These are phyloP conservation scores for Pseudogymnoascus sp. DNA, from an alignment of 2,329 filamentous ascomycete species.

Conservation along the genomic window DNA sequence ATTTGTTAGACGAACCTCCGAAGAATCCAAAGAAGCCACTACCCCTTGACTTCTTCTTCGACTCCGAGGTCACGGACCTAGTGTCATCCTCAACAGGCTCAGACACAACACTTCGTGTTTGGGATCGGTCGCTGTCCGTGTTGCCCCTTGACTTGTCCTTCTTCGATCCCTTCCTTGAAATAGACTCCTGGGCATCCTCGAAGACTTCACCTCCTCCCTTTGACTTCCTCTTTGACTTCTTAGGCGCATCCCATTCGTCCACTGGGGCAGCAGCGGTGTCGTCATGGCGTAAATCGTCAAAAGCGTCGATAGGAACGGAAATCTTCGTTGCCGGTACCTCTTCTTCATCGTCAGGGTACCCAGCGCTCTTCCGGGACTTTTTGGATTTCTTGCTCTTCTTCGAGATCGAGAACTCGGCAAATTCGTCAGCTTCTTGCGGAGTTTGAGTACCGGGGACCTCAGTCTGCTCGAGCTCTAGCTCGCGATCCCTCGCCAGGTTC, in stretches of 20 bases:
- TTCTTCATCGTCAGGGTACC: not conserved
- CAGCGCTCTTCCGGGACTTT: slow-evolving; percentile 15
- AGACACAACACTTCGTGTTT: not conserved
- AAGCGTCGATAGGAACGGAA: slow-evolving; percentile 29
- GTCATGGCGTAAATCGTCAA: slow-evolving; percentile 26
- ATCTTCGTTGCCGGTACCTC: slow-evolving; percentile 23
- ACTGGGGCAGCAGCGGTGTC: slow-evolving; percentile 20
- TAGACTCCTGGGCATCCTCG: slow-evolving; percentile 34
- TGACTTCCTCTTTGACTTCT: slow-evolving; percentile 32
- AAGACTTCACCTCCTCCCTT: slow-evolving; percentile 32
- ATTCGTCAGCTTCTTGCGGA: slow-evolving; percentile 18
- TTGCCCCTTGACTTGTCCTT: slow-evolving; percentile 25
- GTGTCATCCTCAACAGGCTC: slow-evolving; percentile 29
- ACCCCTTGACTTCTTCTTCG: slow-evolving; percentile 32
- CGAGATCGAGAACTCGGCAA: slow-evolving; percentile 20
- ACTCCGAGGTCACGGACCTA: slow-evolving; percentile 41
- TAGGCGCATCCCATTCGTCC: slow-evolving; percentile 32
- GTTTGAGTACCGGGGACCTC: not conserved
- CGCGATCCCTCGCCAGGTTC: not conserved
- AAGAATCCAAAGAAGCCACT: slow-evolving; percentile 40
- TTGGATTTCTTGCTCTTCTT: slow-evolving; percentile 18
- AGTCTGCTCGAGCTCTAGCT: not conserved
- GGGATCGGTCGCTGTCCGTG: slow-evolving; percentile 24
- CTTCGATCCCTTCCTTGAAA: slow-evolving; percentile 22
- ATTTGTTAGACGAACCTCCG: slow-evolving; percentile 35